Base-by-base conservation (phyloP, 345 rosid genomes). In the Odontarrhena argentea region DNA sequence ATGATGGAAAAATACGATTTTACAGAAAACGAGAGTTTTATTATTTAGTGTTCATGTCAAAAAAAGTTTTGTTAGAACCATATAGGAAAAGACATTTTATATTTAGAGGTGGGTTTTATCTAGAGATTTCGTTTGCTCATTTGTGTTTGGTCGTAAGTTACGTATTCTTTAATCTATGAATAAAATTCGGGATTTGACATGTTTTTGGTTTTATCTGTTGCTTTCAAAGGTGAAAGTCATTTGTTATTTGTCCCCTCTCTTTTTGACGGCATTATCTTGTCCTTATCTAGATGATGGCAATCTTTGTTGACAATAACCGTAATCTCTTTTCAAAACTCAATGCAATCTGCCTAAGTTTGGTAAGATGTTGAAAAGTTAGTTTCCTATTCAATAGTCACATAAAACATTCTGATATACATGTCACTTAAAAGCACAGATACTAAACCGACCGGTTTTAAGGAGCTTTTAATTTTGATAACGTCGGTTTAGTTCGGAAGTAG, bases 261-360 rank as follows among this genome's bases (percentile, higher is more conserved):
- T 32, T 32, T 5, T 32, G 6, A 5, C 36, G 6, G 36, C 36
- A 32, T 32, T 32, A 32, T 32, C 36, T 32, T 32, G 1, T 32
- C 36, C 36, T 32, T 32, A 32, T 32, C 7, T 32, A 5, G 36
- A 18, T 13, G 24, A 47, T 86, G 55, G 82, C 80, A 62, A 80
- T 77, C 66, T 84, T 78, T 77, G 89, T 87, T 48, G 98, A 89
- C 81, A 74, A 58, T 50, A 92, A 87, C 48, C 92, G 84, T 59
- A 83, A 80, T 63, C 82, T 79, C 35, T 76, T 87, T 51, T 87
- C 96, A 34, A 83, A 73, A 70, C 72, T 89, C 64, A 86, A 78
- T 56, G 87, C 96, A 6, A 50, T 87, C 70, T 77, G 83, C 73
- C 96, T 92, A 63, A 74, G 93, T 76, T 76, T 92, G 76, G 98